A percentile compares a stretch with the other conserved stretches of the same genome.
These are phyloP conservation scores for Claviceps cyperi DNA, from an alignment of 2,329 filamentous ascomycete genomes.

Conservation along the genomic window DNA sequence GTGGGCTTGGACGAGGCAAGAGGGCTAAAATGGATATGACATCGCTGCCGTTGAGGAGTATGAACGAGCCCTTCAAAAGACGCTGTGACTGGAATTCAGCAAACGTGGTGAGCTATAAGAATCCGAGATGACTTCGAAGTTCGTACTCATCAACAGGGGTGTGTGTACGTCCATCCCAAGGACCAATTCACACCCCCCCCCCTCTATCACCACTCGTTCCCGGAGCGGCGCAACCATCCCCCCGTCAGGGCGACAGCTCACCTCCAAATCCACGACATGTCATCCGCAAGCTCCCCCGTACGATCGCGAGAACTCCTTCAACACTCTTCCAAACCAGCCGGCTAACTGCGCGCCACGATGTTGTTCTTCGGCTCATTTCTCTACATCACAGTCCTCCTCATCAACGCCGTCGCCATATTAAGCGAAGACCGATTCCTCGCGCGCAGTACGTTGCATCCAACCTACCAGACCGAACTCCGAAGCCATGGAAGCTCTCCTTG, in stretches of 20 bases:
- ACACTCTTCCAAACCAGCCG: background rate
- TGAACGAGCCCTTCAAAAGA: no score
- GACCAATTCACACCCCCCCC: background rate
- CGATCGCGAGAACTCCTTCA: background rate
- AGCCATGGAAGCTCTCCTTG: background rate
- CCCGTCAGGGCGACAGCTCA: conserved; percentile 9
- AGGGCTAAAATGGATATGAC: no score
- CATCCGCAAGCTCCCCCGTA: background rate
- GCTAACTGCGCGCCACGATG: conserved; percentile 29
- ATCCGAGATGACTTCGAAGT: no score
- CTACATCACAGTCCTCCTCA: conserved; percentile 69
- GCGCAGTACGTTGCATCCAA: conserved; percentile 31
- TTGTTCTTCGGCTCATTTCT: conserved; percentile 58
- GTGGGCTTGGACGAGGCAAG: no score
- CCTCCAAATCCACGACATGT: background rate
- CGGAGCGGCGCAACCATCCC: conserved; percentile 20
- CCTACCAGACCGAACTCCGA: background rate
- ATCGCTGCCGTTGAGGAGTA: no score
- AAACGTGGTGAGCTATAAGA: no score
- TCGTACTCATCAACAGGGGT: no score
- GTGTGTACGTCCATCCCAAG: background rate
- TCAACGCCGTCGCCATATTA: conserved; percentile 86
- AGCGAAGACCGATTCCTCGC: conserved; percentile 88
- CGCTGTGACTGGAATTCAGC: no score
- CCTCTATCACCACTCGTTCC: conserved; percentile 4